Evolutionary conservation across 2,329 filamentous ascomycete species (phyloP), one percentile per base, ranked within the genome.

Genomic region (Zymoseptoria passerinii): DNA sequence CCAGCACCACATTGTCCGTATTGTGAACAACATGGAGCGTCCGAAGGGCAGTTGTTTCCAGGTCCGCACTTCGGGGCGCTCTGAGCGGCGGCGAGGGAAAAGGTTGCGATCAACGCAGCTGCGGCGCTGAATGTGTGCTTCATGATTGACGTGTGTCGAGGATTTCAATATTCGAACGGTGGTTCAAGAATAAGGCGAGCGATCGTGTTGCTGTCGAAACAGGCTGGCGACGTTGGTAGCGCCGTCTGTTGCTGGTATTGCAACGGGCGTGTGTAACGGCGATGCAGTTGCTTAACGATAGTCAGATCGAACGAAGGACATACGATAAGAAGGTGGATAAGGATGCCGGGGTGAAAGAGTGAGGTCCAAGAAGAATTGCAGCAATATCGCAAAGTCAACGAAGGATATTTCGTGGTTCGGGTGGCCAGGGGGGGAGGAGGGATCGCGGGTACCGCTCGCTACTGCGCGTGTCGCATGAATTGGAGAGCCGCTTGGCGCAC

Each of bases 1-100:
- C 94, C 94, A 57, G 91, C 85, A 77, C 92, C 94, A 70, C 94
- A 97, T 74, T 92, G 81, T 68, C 90, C 90, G 75, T 96, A 97
- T 75, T 94, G 67, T 9, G 71, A 73, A 56, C 72, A 73, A 67
- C 72, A 73, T 20, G 72, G 72, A 28, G 71, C 57, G 54, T 65
- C 63, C 28, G 61, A 53, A 4, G 71, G 71, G 54, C 72, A 73
- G 28, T 62, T 64, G 53, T 63, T 68, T 58, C 66, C 62, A 6
- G 62, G 58, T 50, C 66, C 66, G 62, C 71, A 73, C n/a, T 61
- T 69, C 19, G 65, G 63, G 44, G 65, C 64, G 50, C 58, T 59
- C 50, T 58, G 58, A 20, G 65, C 68, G 53, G 48, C 63, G 44
- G 66, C 61, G 55, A 67, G 58, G 49, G 70, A 66, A 54, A 70